A percentile compares a stretch with the other conserved stretches of the same genome.
These are phyloP conservation scores for Fusarium devonianum DNA, from an alignment of 2,329 filamentous ascomycete genomes.

Conservation along the genomic window DNA sequence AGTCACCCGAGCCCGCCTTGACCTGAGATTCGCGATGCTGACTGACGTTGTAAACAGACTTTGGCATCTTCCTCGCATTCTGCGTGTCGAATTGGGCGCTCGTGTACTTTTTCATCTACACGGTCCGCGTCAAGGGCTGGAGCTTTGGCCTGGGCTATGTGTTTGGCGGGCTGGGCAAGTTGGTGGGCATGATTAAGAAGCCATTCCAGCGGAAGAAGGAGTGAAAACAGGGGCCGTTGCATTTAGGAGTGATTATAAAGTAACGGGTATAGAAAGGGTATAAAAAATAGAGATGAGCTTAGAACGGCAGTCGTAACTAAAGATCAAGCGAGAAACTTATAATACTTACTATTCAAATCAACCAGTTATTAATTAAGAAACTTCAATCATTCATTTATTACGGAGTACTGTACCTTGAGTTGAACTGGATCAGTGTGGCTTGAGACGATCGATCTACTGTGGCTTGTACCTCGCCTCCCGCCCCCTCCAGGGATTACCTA, in stretches of 20 bases:
- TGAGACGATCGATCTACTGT: background rate
- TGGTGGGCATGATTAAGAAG: conserved; percentile 30
- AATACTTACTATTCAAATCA: too few relatives aligned
- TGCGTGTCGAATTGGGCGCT: conserved; percentile 73
- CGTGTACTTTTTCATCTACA: conserved; percentile 81
- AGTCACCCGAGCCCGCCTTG: background rate
- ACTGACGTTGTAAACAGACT: conserved; percentile 46
- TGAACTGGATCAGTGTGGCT: too few relatives aligned
- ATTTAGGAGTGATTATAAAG: too few relatives aligned
- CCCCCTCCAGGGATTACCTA: background rate
- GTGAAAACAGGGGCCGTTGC: too few relatives aligned
- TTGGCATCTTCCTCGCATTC: conserved; percentile 77
- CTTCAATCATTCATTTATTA: too few relatives aligned
- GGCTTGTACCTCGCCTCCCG: background rate
- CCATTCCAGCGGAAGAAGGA: conserved; percentile 30
- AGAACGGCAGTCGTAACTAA: too few relatives aligned
- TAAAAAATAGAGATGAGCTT: too few relatives aligned
- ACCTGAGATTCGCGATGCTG: background rate
- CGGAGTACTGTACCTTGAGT: too few relatives aligned
- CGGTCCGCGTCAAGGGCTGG: conserved; percentile 73
- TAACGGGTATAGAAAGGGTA: too few relatives aligned
- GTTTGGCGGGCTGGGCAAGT: conserved; percentile 29
- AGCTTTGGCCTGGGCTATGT: conserved; percentile 67
- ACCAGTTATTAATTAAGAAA: too few relatives aligned
- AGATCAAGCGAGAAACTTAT: too few relatives aligned